Conservation (phyloP, 73 alveolate species). For the Uronychia binucleata region DNA sequence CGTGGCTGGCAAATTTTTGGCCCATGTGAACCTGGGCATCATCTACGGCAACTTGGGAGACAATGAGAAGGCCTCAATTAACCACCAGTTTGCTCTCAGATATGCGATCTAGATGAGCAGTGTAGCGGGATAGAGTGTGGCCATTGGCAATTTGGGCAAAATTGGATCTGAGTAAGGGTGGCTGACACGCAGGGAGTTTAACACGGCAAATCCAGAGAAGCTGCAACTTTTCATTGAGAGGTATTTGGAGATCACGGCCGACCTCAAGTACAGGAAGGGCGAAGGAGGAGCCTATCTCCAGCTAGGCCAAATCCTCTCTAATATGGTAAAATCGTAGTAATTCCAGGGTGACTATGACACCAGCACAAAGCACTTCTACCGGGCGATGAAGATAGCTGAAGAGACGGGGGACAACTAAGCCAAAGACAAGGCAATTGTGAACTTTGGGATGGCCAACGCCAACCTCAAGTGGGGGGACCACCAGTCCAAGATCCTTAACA, state of each 20-base stretch:
- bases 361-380: conserved; percentile 68
- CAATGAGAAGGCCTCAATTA: conserved; percentile 56
- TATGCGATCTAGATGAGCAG: conserved; percentile 62
- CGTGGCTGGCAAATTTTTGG: conserved; percentile 65
- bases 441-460: conserved; percentile 77
- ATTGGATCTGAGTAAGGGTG: conserved; percentile 28
- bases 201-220: conserved; percentile 47
- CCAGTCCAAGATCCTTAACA: conserved; percentile 42
- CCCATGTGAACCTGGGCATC: conserved; percentile 62
- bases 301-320: conserved; percentile 35
- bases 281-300: conserved; percentile 60
- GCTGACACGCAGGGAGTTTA: background rate
- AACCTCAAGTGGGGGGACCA: conserved; percentile 67
- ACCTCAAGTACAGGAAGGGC: conserved; percentile 54
- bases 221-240: conserved; percentile 55
- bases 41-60: conserved; percentile 49
- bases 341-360: conserved; percentile 53
- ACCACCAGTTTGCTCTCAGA: conserved; percentile 57
- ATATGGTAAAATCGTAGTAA: background rate
- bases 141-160: conserved; percentile 62
- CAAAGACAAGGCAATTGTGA: conserved; percentile 57
- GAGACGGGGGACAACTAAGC: conserved; percentile 65
- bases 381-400: conserved; percentile 77
- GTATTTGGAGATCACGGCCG: conserved; percentile 43
- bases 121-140: conserved; percentile 60